Evolutionary conservation across 2,329 filamentous ascomycete species (phyloP).

Genomic region (Tolypocladium inflatum): DNA sequence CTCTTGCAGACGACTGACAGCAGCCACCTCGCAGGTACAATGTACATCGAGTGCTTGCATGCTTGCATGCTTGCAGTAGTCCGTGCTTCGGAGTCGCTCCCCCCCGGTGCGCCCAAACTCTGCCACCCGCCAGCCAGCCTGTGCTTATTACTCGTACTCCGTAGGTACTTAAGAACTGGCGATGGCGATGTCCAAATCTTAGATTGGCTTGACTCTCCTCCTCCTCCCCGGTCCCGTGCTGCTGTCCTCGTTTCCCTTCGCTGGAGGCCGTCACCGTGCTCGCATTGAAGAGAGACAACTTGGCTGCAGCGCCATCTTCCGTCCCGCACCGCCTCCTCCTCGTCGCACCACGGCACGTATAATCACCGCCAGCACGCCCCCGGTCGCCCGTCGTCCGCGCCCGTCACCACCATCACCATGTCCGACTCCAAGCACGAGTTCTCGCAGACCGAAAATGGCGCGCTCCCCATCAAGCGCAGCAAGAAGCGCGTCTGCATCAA

Average conservation of each 20-base stretch:
- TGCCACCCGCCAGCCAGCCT: background rate
- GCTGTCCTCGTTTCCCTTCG: background rate
- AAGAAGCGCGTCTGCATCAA: slow-evolving; percentile 31
- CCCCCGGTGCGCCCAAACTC: background rate
- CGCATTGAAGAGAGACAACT: background rate
- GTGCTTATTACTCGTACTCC: too few species aligned
- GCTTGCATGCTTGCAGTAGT: background rate
- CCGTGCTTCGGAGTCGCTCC: background rate
- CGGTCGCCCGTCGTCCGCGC: background rate
- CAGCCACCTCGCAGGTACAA: background rate
- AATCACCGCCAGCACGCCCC: background rate
- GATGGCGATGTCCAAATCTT: slow-evolving; percentile 5
- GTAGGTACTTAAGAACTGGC: slow-evolving; percentile 5
- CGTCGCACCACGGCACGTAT: background rate
- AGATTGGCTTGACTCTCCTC: background rate
- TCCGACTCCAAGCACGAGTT: slow-evolving; percentile 25
- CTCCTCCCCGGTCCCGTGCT: background rate
- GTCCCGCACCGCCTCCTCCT: background rate
- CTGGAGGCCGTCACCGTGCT: slow-evolving; percentile 1
- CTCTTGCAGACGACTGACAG: background rate
- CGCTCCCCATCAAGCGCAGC: slow-evolving; percentile 12
- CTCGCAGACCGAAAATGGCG: slow-evolving; percentile 23
- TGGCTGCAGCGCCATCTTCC: background rate
- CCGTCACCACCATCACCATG: slow-evolving; percentile 17
- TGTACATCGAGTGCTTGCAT: background rate